A percentile compares a stretch with the other conserved stretches of the same genome.
Evolutionary conservation across 2,329 filamentous ascomycete species (phyloP).

Genomic region (Claviceps maximensis): DNA sequence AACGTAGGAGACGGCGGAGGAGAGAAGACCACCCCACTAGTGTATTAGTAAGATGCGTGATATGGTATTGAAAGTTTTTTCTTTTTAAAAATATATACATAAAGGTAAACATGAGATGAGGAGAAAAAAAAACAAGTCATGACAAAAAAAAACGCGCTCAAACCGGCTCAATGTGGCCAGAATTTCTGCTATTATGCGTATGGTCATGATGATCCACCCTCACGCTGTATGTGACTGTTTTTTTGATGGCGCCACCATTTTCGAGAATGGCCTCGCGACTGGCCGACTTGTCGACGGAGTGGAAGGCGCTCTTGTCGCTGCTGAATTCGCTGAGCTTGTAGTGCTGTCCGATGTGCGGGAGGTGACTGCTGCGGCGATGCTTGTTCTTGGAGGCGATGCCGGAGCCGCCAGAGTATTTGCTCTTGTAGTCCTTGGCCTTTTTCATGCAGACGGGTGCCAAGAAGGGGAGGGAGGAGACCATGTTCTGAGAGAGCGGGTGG

Average conservation of each 20-base stretch:
- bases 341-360: slow-evolving; percentile 15
- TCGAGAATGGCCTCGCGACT: slow-evolving; percentile 28
- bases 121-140: neutral
- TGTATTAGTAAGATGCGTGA: too few species aligned
- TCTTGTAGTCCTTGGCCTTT: slow-evolving; percentile 28
- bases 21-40: too few species aligned
- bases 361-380: slow-evolving; percentile 12
- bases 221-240: slow-evolving; percentile 29
- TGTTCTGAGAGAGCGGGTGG: slow-evolving; percentile 20
- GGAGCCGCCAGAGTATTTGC: slow-evolving; percentile 17
- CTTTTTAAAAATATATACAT: too few species aligned
- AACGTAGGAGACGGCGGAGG: too few species aligned
- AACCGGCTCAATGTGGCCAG: slow-evolving; percentile 4
- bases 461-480: slow-evolving; percentile 33
- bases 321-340: slow-evolving; percentile 28
- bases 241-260: slow-evolving; percentile 22
- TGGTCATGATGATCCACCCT: slow-evolving; percentile 19
- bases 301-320: slow-evolving; percentile 18
- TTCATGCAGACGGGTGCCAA: slow-evolving; percentile 29
- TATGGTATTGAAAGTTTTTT: too few species aligned
- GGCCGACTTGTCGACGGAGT: slow-evolving; percentile 13
- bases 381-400: slow-evolving; percentile 15
- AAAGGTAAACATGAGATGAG: too few species aligned
- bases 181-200: neutral
- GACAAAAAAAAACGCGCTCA: neutral